Conservation (phyloP, 2,329 filamentous ascomycete species). For the Aureobasidium melanogenum region DNA sequence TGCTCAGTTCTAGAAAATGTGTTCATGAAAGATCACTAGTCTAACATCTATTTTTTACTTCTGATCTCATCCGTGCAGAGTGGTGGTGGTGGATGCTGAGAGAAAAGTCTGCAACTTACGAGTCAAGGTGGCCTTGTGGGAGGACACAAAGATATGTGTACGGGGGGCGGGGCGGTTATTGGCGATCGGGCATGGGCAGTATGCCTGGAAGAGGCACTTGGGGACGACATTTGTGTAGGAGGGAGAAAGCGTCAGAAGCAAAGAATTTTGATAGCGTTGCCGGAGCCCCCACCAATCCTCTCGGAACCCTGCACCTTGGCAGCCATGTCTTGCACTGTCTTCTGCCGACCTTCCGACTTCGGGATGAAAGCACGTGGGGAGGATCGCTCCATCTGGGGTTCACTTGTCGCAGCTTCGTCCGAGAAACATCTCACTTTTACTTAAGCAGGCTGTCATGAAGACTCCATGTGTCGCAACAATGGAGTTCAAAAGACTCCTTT, state of each 20-base stretch:
- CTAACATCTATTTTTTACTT: slow-evolving; percentile 32
- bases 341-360: neutral
- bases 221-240: slow-evolving; percentile 6
- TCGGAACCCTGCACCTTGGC: neutral
- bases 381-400: neutral
- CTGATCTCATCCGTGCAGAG: slow-evolving; percentile 18
- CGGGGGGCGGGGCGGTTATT: neutral
- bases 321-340: neutral
- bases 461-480: neutral
- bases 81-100: neutral
- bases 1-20: slow-evolving; percentile 7
- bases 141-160: neutral
- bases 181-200: neutral
- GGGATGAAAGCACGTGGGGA: neutral
- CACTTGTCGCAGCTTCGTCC: neutral
- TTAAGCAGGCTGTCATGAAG: neutral
- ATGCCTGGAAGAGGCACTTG: neutral
- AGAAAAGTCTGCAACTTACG: slow-evolving; percentile 7
- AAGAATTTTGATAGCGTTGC: neutral
- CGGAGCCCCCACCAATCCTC: neutral
- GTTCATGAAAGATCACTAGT: slow-evolving; percentile 28
- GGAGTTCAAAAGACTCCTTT: too few relatives aligned
- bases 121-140: neutral
- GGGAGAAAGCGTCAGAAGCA: neutral
- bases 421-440: neutral